Percentiles rank a stretch among this genome's conserved stretches.
Evolutionary conservation across 2,329 filamentous ascomycete species (phyloP).

Genomic region (Neobulgaria alba): DNA sequence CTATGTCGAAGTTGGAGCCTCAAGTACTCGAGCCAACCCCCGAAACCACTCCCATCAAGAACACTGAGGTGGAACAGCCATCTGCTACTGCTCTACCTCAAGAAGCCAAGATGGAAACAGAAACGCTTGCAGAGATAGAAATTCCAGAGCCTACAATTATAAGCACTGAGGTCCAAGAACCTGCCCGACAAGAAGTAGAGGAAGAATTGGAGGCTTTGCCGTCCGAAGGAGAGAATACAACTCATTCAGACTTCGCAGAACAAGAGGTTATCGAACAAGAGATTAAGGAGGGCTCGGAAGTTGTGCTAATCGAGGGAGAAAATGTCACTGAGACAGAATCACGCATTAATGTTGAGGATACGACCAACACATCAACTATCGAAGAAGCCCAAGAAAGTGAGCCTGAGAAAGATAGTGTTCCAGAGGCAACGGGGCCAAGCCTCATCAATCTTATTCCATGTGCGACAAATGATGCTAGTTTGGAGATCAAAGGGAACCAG

Average conservation of each 20-base stretch:
- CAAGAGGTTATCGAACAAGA: no score
- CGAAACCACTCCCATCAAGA: no score
- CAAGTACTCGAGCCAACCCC: no score
- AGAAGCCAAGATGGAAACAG: not conserved
- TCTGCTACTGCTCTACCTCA: no score
- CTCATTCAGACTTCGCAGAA: no score
- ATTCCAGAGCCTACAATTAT: not conserved
- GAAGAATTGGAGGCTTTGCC: not conserved
- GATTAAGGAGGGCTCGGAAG: constrained; percentile 2
- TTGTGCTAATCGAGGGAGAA: constrained; percentile 4
- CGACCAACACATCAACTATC: not conserved
- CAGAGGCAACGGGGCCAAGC: no score
- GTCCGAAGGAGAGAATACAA: no score
- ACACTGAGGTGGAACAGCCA: no score
- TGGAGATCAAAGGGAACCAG: no score
- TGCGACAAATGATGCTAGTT: no score
- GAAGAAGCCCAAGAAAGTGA: not conserved
- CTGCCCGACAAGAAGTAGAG: not conserved
- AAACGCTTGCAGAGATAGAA: not conserved
- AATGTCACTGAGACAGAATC: not conserved
- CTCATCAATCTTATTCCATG: no score
- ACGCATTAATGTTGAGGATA: not conserved
- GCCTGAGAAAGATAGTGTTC: not conserved
- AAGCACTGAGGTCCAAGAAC: not conserved
- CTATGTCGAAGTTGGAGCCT: no score